These are phyloP conservation scores for Cyclostephanos tholiformis DNA, from an alignment of 108 stramenopile genomes.

Conservation along the genomic window DNA sequence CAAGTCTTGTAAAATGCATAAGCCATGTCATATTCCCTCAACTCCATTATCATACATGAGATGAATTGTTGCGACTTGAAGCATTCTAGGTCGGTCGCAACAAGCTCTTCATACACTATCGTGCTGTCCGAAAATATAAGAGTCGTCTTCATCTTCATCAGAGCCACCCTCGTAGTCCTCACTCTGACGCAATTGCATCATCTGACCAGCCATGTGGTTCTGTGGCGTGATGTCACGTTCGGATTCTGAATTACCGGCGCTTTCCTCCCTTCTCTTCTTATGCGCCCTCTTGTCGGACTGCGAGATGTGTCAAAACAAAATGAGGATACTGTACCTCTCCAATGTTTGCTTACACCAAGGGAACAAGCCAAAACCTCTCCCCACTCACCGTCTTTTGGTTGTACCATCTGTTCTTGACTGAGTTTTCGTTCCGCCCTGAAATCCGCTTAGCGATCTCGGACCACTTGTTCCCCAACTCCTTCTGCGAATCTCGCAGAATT, in stretches of 20 bases:
- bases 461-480: slow-evolving; percentile 46
- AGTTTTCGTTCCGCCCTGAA: slow-evolving; percentile 92
- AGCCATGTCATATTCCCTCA: no score
- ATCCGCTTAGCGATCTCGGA: slow-evolving; percentile 87
- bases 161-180: neutral
- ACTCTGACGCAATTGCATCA: slow-evolving; percentile 1
- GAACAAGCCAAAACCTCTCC: neutral
- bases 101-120: neutral
- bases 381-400: slow-evolving; percentile 59
- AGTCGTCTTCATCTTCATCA: neutral
- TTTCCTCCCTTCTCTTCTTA: neutral
- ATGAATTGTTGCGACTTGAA: no score
- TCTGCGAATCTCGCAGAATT: slow-evolving; percentile 12
- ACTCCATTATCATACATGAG: no score
- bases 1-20: no score
- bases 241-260: neutral
- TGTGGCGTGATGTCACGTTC: neutral
- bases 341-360: neutral
- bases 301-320: neutral
- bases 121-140: neutral
- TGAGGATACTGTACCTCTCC: neutral
- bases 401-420: slow-evolving; percentile 94
- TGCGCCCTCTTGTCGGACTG: slow-evolving; percentile 7
- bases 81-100: no score
- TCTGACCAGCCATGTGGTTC: neutral